These are phyloP conservation scores for Acacia melanoxylon DNA, from an alignment of 306 rosid species.

Conservation along the genomic window DNA sequence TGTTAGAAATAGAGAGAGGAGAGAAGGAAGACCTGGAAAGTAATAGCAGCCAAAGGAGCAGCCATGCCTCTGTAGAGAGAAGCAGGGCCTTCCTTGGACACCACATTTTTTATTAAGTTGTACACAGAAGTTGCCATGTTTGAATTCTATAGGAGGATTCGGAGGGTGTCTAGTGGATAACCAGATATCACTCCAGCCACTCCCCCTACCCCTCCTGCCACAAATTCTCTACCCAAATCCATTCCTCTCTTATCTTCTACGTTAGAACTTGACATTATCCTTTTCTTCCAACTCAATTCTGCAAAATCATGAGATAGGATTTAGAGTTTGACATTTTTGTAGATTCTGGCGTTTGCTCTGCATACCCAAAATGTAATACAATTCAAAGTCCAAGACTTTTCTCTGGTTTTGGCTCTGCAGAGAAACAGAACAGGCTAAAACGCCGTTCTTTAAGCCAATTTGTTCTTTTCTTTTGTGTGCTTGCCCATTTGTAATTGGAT, in stretches of 20 bases:
- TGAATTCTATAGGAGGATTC: slow-evolving; percentile 50
- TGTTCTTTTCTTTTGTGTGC: not conserved
- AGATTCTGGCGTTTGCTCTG: not conserved
- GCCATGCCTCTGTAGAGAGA: slow-evolving; percentile 73
- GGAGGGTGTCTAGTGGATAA: slow-evolving; percentile 69
- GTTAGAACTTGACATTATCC: too few relatives aligned
- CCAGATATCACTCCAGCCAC: slow-evolving; percentile 66
- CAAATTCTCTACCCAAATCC: slow-evolving; percentile 69
- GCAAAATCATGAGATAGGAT: too few relatives aligned
- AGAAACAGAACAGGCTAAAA: not conserved
- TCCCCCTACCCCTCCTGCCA: slow-evolving; percentile 74
- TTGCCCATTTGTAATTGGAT: not conserved
- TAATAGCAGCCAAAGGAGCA: slow-evolving; percentile 71
- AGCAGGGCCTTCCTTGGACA: slow-evolving; percentile 50
- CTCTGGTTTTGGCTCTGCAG: not conserved
- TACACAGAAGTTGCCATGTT: slow-evolving; percentile 40
- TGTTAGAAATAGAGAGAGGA: too few relatives aligned
- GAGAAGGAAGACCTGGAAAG: slow-evolving; percentile 51
- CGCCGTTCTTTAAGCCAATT: not conserved
- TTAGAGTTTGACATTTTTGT: not conserved
- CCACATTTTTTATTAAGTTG: slow-evolving; percentile 44
- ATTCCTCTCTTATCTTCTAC: not conserved
- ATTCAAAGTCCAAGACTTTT: not conserved
- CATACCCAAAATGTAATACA: not conserved
- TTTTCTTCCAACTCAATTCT: too few relatives aligned